Evolutionary conservation across 805 yeast species (phyloP).

Genomic region (Sugiyamaella americana): DNA sequence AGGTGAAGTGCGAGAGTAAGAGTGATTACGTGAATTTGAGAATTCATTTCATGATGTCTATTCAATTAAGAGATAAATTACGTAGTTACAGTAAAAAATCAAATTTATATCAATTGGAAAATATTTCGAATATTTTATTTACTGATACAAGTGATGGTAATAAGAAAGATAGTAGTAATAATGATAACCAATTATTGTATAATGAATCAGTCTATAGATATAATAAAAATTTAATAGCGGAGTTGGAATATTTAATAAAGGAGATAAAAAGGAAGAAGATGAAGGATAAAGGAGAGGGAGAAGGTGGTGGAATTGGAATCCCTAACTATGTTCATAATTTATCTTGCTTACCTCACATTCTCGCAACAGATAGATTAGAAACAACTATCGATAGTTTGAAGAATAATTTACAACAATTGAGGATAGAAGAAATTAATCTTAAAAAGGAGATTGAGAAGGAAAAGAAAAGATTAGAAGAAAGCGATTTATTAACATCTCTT

Average conservation of each 20-base stretch:
- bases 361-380: slow-evolving; percentile 9
- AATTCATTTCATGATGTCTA: too few species aligned
- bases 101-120: too few species aligned
- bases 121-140: too few species aligned
- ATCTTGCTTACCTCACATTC: slow-evolving; percentile 2
- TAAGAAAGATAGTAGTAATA: too few species aligned
- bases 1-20: too few species aligned
- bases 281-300: neutral
- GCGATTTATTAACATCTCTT: neutral
- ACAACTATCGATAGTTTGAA: slow-evolving; percentile 1
- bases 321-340: slow-evolving; percentile 2
- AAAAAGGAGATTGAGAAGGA: neutral
- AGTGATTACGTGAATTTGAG: too few species aligned
- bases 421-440: neutral
- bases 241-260: neutral
- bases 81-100: too few species aligned
- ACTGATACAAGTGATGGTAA: too few species aligned
- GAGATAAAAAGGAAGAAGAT: neutral
- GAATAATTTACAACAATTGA: slow-evolving; percentile 3
- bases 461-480: neutral
- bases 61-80: too few species aligned
- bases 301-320: neutral
- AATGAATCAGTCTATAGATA: neutral
- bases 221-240: neutral
- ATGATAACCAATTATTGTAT: neutral